Evolutionary conservation across 306 rosid genomes (phyloP).

Genomic region (Albizia julibrissin): DNA sequence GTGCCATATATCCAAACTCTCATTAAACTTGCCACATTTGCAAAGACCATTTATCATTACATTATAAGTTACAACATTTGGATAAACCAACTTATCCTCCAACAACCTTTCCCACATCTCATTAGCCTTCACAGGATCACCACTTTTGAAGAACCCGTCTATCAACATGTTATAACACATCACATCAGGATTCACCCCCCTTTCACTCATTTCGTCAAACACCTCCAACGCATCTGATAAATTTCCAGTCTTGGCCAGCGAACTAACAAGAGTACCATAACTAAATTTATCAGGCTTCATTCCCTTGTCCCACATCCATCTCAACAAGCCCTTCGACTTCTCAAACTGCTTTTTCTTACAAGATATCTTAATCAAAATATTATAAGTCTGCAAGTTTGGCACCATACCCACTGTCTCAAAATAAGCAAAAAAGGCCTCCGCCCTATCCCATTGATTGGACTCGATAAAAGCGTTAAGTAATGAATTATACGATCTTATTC

Average conservation of each 20-base stretch:
- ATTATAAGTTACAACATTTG: constrained; percentile 72
- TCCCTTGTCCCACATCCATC: constrained; percentile 68
- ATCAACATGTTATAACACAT: constrained; percentile 81
- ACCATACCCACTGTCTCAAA: constrained; percentile 53
- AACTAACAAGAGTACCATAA: constrained; percentile 67
- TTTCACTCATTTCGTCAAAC: constrained; percentile 87
- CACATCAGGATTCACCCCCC: constrained; percentile 73
- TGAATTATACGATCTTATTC: constrained; percentile 64
- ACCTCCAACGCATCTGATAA: constrained; percentile 59
- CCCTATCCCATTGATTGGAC: constrained; percentile 72
- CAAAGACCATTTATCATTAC: constrained; percentile 88
- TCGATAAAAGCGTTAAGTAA: constrained; percentile 74
- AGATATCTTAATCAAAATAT: constrained; percentile 64
- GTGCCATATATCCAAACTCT: constrained; percentile 76
- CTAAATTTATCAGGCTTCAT: constrained; percentile 65
- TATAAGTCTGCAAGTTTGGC: constrained; percentile 75
- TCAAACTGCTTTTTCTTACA: constrained; percentile 72
- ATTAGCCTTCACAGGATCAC: constrained; percentile 58
- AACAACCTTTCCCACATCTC: constrained; percentile 77
- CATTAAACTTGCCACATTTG: constrained; percentile 67
- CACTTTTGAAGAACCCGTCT: constrained; percentile 68
- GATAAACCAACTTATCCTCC: constrained; percentile 52
- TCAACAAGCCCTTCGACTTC: constrained; percentile 63
- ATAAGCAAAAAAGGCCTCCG: constrained; percentile 58
- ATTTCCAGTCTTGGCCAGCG: constrained; percentile 52